phyloP scores from a whole-genome alignment of 2,329 filamentous ascomycete species.

The Diaporthe sp. region DNA sequence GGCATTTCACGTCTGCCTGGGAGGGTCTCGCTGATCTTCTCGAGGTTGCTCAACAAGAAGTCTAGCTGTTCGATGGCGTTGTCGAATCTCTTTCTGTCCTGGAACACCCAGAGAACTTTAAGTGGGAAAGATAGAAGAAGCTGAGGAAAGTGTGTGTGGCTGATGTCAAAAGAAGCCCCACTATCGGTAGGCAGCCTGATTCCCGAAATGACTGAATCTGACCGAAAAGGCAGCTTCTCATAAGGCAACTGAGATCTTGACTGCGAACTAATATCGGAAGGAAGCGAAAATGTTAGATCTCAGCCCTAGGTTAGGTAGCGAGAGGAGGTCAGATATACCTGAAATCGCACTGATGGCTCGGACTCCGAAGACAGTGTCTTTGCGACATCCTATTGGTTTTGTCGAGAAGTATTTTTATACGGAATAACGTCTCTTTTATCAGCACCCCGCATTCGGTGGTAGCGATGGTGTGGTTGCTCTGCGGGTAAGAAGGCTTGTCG shows the following conservation, averaged over 20 bases:
- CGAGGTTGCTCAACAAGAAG: slow-evolving; percentile 13
- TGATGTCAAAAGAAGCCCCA: not conserved
- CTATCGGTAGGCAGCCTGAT: not conserved
- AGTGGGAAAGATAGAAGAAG: not conserved
- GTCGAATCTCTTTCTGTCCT: slow-evolving; percentile 4
- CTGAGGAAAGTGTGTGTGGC: too few relatives aligned
- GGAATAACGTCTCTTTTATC: not conserved
- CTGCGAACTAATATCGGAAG: not conserved
- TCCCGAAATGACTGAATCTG: not conserved
- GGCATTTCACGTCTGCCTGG: not conserved
- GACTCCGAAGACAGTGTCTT: not conserved
- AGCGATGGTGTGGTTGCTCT: not conserved
- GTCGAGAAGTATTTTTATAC: not conserved
- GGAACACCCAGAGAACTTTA: not conserved
- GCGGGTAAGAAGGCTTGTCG: too few relatives aligned
- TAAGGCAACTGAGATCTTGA: rapidly evolving
- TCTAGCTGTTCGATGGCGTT: not conserved
- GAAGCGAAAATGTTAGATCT: not conserved
- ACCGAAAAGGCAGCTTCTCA: not conserved
- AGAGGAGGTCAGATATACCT: not conserved
- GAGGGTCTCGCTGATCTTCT: slow-evolving; percentile 1
- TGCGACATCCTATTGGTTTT: not conserved
- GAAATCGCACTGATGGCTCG: not conserved
- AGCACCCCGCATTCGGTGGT: not conserved
- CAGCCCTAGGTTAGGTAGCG: not conserved